Base-by-base conservation (phyloP, 2,329 filamentous ascomycete species). In the Sarocladium brachiariae region DNA sequence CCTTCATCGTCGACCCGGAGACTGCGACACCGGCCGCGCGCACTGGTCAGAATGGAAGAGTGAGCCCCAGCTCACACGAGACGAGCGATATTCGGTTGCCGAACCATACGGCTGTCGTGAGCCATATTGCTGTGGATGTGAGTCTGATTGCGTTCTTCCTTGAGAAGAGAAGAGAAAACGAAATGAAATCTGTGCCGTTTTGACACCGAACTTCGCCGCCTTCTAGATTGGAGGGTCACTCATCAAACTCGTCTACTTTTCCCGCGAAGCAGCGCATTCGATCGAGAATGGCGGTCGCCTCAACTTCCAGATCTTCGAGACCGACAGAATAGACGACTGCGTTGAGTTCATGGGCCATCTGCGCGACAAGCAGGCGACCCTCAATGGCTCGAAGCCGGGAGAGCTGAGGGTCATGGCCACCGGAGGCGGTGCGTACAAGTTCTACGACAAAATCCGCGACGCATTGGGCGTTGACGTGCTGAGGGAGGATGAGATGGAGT, bases 401-500 rank as follows among this genome's bases (percentile, higher is more conserved):
- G 87, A 89, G 59, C 70, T 99, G 39, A 93, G 86, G 62, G 86
- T 99, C 56, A 95, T 97, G 83, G 93, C 93, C 2, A 99, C 93
- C 0, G 93, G 93, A 5, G 93, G 93, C 24, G 93, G 93, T 18
- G 91, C 93, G 4, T 97, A 88, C 76, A 96, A 97, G 67, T 99
- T 88, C 70, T 96, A 97, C 67, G 90, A 97, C 65, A 85, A 83
- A 67, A 89, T 99, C 59, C 84, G 83, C 63, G 81, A 92, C 55
- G 83, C 85, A 4, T 72, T 99, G 48, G 87, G 87, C 13, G 88
- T 96, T 2, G 87, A 96, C 63, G 90, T 99, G 18, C 74, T 91
- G 60, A 78, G 90, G 38, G 93, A 97, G 68, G 93, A 99, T 62
- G 93, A 99, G 71, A 99, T 99, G 93, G 90, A 96, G 67, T 99